Percentiles rank a stretch among this genome's conserved stretches.
Evolutionary conservation across 2,329 filamentous ascomycete genomes (phyloP).

Genomic region (Leptographium radiaticola): DNA sequence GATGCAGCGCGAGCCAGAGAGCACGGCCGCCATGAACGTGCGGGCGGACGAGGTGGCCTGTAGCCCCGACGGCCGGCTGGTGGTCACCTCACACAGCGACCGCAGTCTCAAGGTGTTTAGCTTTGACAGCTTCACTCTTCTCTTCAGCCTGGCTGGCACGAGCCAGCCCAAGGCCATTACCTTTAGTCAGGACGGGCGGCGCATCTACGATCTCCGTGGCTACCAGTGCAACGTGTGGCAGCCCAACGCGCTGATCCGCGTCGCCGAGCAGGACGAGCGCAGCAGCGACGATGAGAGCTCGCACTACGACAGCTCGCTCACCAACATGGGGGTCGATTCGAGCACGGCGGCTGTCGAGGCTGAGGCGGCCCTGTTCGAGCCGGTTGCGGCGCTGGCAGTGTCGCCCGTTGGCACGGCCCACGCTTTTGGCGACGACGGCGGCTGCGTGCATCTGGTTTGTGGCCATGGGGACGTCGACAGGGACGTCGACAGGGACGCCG

Average conservation of each 20-base stretch:
- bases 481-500: too few relatives aligned
- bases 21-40: background rate
- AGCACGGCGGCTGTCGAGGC: background rate
- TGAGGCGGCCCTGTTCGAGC: background rate
- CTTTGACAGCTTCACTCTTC: background rate
- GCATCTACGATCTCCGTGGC: constrained; percentile 13
- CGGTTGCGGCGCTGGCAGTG: background rate
- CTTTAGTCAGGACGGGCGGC: constrained; percentile 12
- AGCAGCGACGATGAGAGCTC: background rate
- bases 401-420: background rate
- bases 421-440: background rate
- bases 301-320: background rate
- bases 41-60: background rate
- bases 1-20: background rate
- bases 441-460: background rate
- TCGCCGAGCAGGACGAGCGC: constrained; percentile 6
- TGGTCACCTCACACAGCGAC: background rate
- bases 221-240: constrained; percentile 15
- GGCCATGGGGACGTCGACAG: too few relatives aligned
- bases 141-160: constrained; percentile 1
- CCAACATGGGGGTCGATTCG: too few relatives aligned
- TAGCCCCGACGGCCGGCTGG: background rate
- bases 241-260: constrained; percentile 10
- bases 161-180: constrained; percentile 4
- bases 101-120: background rate